These are phyloP conservation scores for Oldenlandia corymbosa DNA, from an alignment of 257 asterid genomes.

Conservation along the genomic window DNA sequence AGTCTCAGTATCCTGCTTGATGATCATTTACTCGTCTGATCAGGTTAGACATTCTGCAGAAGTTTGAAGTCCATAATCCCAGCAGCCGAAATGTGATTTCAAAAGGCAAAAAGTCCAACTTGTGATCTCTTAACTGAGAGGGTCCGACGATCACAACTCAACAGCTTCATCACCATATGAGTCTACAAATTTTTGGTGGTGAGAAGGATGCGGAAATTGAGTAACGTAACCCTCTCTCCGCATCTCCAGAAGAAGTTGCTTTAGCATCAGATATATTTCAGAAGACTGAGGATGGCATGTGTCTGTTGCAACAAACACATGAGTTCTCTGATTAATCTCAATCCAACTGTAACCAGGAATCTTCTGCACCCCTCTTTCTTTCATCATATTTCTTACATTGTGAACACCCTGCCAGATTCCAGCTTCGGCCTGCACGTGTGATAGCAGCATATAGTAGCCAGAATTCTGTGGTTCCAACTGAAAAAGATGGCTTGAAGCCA, in stretches of 20 bases:
- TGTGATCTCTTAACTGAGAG: background rate
- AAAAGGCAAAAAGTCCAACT: too few species aligned
- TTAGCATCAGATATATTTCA: conserved; percentile 44
- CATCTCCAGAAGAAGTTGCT: conserved; percentile 55
- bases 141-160: background rate
- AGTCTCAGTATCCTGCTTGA: too few species aligned
- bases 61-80: too few species aligned
- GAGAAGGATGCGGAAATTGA: conserved; percentile 8
- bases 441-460: conserved; percentile 70
- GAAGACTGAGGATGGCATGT: conserved; percentile 52
- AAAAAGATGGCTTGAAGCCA: conserved; percentile 57
- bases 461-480: conserved; percentile 77
- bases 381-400: conserved; percentile 57
- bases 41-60: too few species aligned
- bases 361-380: conserved; percentile 70
- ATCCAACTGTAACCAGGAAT: conserved; percentile 82
- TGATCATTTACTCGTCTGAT: too few species aligned
- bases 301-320: conserved; percentile 77
- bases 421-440: conserved; percentile 67
- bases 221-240: conserved; percentile 52
- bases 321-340: conserved; percentile 51
- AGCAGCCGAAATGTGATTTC: too few species aligned
- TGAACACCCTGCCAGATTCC: conserved; percentile 66
- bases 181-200: conserved; percentile 1
- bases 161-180: conserved; percentile 18